A percentile compares a stretch with the other conserved stretches of the same genome.
Conservation (phyloP, 352 stramenopile species). For the Pelagophyceae sp. region DNA sequence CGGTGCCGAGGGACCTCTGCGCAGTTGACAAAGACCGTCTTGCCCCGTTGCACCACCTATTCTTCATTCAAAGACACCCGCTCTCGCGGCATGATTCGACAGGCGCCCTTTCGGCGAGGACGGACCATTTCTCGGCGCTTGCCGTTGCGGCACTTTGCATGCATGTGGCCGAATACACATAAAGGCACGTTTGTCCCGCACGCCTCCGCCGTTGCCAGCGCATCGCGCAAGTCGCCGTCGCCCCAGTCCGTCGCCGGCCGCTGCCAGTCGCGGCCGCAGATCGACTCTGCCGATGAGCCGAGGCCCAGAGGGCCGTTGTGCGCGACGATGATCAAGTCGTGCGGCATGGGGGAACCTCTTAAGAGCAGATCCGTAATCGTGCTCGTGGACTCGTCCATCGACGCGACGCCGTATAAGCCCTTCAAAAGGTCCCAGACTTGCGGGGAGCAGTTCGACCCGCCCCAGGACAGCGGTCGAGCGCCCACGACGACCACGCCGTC, state of each 20-base stretch:
- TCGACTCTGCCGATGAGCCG: neutral
- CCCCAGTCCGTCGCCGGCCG: neutral
- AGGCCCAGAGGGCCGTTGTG: neutral
- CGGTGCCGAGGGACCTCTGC: neutral
- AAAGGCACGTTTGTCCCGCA: neutral
- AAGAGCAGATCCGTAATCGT: neutral
- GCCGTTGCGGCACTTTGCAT: neutral
- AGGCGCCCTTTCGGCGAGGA: too few relatives aligned
- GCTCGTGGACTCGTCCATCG: neutral
- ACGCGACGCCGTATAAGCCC: neutral
- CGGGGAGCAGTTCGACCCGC: neutral
- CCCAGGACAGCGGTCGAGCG: slow-evolving; percentile 1
- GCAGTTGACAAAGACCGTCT: neutral
- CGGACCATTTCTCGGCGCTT: neutral
- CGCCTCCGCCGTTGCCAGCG: neutral
- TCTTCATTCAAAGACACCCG: too few relatives aligned
- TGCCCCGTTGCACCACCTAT: neutral
- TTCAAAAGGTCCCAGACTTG: neutral
- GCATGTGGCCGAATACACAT: neutral
- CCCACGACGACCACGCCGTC: neutral
- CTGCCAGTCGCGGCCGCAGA: neutral
- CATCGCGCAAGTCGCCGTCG: neutral
- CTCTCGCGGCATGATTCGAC: too few relatives aligned
- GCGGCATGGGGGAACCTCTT: neutral
- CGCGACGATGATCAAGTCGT: neutral